phyloP scores from a whole-genome alignment of 805 yeast genomes.

The Isabelozyma gotoi region DNA sequence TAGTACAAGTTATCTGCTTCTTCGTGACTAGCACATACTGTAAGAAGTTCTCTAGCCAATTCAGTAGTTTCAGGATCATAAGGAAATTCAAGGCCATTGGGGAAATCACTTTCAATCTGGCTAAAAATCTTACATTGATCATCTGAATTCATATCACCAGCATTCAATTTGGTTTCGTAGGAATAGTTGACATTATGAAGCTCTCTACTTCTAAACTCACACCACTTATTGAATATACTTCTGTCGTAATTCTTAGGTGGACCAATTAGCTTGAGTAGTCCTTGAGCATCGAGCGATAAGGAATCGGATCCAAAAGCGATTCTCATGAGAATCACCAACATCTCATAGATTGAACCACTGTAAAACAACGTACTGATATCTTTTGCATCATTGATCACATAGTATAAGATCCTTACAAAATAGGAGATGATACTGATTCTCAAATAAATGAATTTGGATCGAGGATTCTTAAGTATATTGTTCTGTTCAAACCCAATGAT shows the following conservation, averaged over 20 bases:
- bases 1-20: slow-evolving; percentile 75
- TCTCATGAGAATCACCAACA: slow-evolving; percentile 51
- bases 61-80: slow-evolving; percentile 65
- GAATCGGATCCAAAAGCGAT: slow-evolving; percentile 50
- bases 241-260: slow-evolving; percentile 13
- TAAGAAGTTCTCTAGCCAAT: slow-evolving; percentile 68
- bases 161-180: slow-evolving; percentile 4
- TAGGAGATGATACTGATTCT: slow-evolving; percentile 42
- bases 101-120: slow-evolving; percentile 40
- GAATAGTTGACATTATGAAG: slow-evolving; percentile 27
- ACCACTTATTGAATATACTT: slow-evolving; percentile 44
- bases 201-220: slow-evolving; percentile 42
- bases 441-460: slow-evolving; percentile 35
- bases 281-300: slow-evolving; percentile 35
- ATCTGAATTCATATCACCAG: slow-evolving; percentile 6
- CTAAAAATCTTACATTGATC: slow-evolving; percentile 16
- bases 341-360: slow-evolving; percentile 43
- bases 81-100: slow-evolving; percentile 63
- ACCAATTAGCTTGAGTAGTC: slow-evolving; percentile 31
- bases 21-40: slow-evolving; percentile 66
- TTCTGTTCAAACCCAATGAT: slow-evolving; percentile 52
- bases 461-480: slow-evolving; percentile 42
- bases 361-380: slow-evolving; percentile 33
- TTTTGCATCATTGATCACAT: slow-evolving; percentile 33
- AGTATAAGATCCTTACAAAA: slow-evolving; percentile 38